Evolutionary conservation across 805 yeast species (phyloP).

Genomic region (Zygoascus tannicola): DNA sequence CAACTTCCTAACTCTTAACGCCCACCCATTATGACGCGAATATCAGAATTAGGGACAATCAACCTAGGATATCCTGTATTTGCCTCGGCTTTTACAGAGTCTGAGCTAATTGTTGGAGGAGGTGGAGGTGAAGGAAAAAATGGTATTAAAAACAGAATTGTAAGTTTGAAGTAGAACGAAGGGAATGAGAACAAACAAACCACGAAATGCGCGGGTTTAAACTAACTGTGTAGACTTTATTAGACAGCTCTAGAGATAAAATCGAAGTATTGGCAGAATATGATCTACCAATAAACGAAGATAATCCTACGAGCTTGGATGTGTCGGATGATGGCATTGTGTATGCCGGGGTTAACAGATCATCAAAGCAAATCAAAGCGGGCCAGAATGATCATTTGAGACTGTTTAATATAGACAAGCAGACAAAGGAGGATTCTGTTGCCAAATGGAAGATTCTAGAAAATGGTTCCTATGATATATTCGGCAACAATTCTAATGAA

Average conservation of each 20-base stretch:
- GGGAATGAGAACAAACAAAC: no score
- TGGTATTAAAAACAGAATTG: constrained; percentile 75
- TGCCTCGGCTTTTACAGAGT: constrained; percentile 61
- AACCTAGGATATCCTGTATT: constrained; percentile 50
- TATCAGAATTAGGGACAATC: constrained; percentile 1
- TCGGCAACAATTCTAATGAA: constrained; percentile 38
- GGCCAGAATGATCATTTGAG: constrained; percentile 65
- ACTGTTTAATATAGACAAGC: constrained; percentile 33
- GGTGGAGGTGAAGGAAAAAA: constrained; percentile 95
- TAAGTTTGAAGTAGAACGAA: no score
- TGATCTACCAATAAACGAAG: constrained; percentile 39
- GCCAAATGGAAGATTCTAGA: not conserved
- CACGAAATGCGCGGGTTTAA: no score
- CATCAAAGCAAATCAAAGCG: constrained; percentile 45
- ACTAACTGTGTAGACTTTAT: not conserved
- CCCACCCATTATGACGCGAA: constrained; percentile 1
- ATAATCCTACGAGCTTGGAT: constrained; percentile 81
- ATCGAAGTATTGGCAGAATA: not conserved
- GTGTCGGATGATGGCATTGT: constrained; percentile 40
- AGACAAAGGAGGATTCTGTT: not conserved
- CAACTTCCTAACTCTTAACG: no score
- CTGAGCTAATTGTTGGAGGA: constrained; percentile 65
- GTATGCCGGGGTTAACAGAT: constrained; percentile 70
- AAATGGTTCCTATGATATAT: constrained; percentile 40
- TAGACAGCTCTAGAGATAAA: not conserved